Conservation (phyloP, 352 stramenopile species). For the Globisporangium cystogenes region DNA sequence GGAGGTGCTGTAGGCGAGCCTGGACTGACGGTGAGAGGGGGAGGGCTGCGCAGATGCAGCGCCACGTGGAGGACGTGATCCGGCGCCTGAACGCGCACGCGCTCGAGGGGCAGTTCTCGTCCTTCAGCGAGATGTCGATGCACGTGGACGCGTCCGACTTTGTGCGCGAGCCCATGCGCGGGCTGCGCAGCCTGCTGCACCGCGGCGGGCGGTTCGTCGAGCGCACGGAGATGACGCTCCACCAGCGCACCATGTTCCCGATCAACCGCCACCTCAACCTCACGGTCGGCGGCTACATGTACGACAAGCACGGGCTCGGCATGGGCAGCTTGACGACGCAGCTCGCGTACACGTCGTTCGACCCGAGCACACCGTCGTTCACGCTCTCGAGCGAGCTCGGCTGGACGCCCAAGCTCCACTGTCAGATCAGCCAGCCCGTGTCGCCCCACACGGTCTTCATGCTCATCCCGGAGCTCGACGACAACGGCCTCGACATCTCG, state of each 20-base stretch:
- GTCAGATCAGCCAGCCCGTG: slow-evolving; percentile 68
- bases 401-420: slow-evolving; percentile 73
- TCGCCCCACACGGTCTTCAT: slow-evolving; percentile 67
- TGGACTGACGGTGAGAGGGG: too few relatives aligned
- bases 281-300: slow-evolving; percentile 78
- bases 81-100: slow-evolving; percentile 61
- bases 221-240: slow-evolving; percentile 75
- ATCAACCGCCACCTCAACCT: slow-evolving; percentile 48
- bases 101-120: slow-evolving; percentile 72
- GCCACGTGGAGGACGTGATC: slow-evolving; percentile 48
- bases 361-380: slow-evolving; percentile 53
- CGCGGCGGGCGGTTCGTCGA: slow-evolving; percentile 42
- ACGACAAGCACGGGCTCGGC: slow-evolving; percentile 70
- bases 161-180: slow-evolving; percentile 54
- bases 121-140: slow-evolving; percentile 79
- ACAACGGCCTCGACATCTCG: slow-evolving; percentile 66
- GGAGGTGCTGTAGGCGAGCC: too few relatives aligned
- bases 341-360: slow-evolving; percentile 57
- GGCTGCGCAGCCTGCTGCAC: slow-evolving; percentile 38
- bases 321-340: slow-evolving; percentile 67
- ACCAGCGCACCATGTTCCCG: slow-evolving; percentile 67
- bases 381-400: slow-evolving; percentile 64
- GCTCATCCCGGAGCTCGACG: slow-evolving; percentile 65
- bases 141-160: slow-evolving; percentile 74
- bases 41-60: slow-evolving; percentile 24